These are phyloP conservation scores for Sphagnum tenellum DNA, from an alignment of 225 moss, liverwort and hornwort species.

Conservation along the genomic window DNA sequence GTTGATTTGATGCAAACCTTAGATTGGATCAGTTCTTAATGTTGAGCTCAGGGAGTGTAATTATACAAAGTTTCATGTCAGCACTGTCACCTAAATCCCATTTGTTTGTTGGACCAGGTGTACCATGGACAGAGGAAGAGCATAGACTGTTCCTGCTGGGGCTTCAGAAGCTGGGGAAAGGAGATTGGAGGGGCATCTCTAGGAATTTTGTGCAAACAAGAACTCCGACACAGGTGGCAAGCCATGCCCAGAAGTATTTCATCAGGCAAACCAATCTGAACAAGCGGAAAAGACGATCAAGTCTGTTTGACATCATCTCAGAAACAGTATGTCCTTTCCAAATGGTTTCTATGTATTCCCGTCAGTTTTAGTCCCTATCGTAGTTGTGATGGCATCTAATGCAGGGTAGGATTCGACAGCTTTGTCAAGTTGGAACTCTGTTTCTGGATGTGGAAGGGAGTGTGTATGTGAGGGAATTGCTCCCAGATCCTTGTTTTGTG, in stretches of 20 bases:
- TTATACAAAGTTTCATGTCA: no score
- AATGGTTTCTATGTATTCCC: not conserved
- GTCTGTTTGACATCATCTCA: conserved; percentile 94
- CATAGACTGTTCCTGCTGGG: conserved; percentile 91
- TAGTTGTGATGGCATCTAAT: no score
- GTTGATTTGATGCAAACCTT: no score
- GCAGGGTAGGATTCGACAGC: no score
- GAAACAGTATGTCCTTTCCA: conserved; percentile 49
- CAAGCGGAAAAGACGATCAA: conserved; percentile 95
- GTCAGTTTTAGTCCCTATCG: no score
- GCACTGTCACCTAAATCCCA: no score
- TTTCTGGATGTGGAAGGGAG: no score
- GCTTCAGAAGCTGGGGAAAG: conserved; percentile 94
- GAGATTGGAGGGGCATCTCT: conserved; percentile 98
- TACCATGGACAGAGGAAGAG: conserved; percentile 99
- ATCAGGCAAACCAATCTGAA: conserved; percentile 98
- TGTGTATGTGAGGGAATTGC: no score
- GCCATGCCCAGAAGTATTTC: conserved; percentile 98
- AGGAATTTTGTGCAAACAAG: conserved; percentile 94
- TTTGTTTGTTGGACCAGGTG: conserved; percentile 39
- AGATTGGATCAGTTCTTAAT: no score
- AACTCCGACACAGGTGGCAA: conserved; percentile 99
- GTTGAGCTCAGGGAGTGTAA: no score
- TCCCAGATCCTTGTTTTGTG: no score
- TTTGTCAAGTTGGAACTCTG: no score